A percentile compares a stretch with the other conserved stretches of the same genome.
Evolutionary conservation across 106 monocot genomes (phyloP).

Genomic region (Ottelia alismoides): DNA sequence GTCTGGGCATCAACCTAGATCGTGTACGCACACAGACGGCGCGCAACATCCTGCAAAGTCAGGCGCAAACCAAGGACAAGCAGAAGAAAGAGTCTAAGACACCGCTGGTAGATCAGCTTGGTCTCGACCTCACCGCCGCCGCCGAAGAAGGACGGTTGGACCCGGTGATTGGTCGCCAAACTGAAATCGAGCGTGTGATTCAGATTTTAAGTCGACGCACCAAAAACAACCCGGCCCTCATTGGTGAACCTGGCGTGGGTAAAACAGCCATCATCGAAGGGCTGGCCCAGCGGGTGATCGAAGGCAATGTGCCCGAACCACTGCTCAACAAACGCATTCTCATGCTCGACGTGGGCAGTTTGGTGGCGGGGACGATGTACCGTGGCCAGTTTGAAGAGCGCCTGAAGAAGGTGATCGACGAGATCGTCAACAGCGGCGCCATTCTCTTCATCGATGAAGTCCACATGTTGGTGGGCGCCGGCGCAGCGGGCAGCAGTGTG

Average conservation of each 20-base stretch:
- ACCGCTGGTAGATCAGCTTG: too few relatives aligned
- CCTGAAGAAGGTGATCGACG: conserved; percentile 47
- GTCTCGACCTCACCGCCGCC: too few relatives aligned
- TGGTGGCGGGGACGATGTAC: conserved; percentile 52
- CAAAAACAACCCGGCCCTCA: too few relatives aligned
- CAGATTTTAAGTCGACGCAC: conserved; percentile 33
- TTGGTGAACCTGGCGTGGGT: too few relatives aligned
- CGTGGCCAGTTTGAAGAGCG: conserved; percentile 13
- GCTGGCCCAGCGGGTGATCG: conserved; percentile 43
- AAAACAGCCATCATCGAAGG: conserved; percentile 63
- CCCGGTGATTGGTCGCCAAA: conserved; percentile 47
- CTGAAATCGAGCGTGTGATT: conserved; percentile 37
- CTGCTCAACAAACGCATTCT: conserved; percentile 32
- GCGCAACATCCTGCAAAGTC: too few relatives aligned
- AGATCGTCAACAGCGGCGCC: conserved; percentile 43
- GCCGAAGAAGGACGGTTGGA: conserved; percentile 42
- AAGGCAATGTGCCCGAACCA: conserved; percentile 44
- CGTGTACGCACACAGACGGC: too few relatives aligned
- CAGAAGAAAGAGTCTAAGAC: too few relatives aligned
- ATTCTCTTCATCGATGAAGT: conserved; percentile 64
- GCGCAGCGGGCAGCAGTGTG: conserved; percentile 42
- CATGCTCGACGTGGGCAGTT: conserved; percentile 39
- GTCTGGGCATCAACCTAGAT: too few relatives aligned
- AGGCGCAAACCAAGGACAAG: too few relatives aligned
- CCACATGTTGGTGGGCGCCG: conserved; percentile 14